Evolutionary conservation across 768 basidiomycete species (phyloP).

Genomic region (Rhizopogon roseolus): DNA sequence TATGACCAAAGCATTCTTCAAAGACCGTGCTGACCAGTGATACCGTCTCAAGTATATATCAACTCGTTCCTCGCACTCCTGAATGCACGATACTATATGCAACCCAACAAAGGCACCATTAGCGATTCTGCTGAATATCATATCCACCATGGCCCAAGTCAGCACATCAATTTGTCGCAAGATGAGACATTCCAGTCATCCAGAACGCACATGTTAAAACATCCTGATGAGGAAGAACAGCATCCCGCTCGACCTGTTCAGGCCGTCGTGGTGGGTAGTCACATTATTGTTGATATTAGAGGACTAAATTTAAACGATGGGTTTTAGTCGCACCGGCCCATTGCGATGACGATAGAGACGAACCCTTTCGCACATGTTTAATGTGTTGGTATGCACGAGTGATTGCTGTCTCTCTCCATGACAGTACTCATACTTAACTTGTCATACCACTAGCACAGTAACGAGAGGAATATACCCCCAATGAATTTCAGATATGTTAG

Average conservation of each 20-base stretch:
- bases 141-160: no score
- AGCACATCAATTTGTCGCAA: no score
- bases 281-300: not conserved
- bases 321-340: not conserved
- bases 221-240: no score
- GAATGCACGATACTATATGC: not conserved
- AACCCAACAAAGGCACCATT: no score
- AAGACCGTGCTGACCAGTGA: not conserved
- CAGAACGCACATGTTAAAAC: no score
- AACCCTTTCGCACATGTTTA: not conserved
- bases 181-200: no score
- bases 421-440: not conserved
- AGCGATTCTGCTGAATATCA: no score
- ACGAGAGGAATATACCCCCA: no score
- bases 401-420: not conserved
- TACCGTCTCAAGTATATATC: not conserved
- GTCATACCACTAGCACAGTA: not conserved
- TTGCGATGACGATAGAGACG: not conserved
- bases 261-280: no score
- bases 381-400: not conserved
- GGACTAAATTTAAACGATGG: no score
- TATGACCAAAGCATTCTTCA: not conserved
- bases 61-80: not conserved
- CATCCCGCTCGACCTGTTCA: not conserved
- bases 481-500: no score